phyloP scores from a whole-genome alignment of 306 rosid genomes.

The Glycine latifolia region DNA sequence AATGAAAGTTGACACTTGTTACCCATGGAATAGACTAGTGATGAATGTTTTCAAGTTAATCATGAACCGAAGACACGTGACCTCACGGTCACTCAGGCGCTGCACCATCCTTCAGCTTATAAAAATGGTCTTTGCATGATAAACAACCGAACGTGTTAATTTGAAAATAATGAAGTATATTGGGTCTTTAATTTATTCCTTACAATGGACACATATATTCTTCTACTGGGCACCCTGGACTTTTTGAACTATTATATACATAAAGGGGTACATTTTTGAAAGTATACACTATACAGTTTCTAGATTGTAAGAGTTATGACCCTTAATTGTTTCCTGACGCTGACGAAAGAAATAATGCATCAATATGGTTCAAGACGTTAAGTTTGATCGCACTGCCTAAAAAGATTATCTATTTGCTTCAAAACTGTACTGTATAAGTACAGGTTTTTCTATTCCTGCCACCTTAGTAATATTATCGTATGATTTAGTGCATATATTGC shows the following conservation, averaged over 20 bases:
- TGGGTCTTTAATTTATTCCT: background rate
- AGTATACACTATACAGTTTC: too few species aligned
- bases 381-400: too few species aligned
- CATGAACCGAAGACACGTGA: slow-evolving; percentile 6
- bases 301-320: too few species aligned
- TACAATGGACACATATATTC: background rate
- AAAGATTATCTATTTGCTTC: too few species aligned
- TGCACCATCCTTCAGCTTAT: background rate
- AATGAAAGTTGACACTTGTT: slow-evolving; percentile 21
- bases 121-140: background rate
- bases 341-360: too few species aligned
- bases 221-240: background rate
- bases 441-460: too few species aligned
- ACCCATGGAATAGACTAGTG: background rate
- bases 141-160: background rate
- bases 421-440: too few species aligned
- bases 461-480: background rate
- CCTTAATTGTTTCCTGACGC: too few species aligned
- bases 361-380: too few species aligned
- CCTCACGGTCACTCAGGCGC: background rate
- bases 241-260: background rate
- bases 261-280: too few species aligned
- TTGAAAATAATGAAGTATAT: background rate
- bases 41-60: background rate
- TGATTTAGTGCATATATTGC: background rate